These are phyloP conservation scores for Fragilaria radians DNA, from an alignment of 108 stramenopile genomes.

Conservation along the genomic window DNA sequence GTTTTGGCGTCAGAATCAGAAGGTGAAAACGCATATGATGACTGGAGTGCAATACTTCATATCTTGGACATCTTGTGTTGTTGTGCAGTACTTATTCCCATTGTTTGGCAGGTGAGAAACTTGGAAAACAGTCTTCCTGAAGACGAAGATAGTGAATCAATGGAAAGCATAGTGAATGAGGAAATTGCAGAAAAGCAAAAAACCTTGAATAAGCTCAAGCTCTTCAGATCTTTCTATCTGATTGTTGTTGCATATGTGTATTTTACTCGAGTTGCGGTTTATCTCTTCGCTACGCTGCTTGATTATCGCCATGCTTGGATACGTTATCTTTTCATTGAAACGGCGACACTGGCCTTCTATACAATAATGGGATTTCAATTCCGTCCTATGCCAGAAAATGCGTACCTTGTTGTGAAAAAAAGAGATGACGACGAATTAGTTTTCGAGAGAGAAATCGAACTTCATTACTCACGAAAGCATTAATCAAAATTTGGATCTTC, in stretches of 20 bases:
- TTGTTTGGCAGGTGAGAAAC: slow-evolving; percentile 90
- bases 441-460: slow-evolving; percentile 17
- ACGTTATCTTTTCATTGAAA: slow-evolving; percentile 74
- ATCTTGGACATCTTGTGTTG: slow-evolving; percentile 97
- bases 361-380: slow-evolving; percentile 82
- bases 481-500: too few species aligned
- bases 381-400: slow-evolving; percentile 75
- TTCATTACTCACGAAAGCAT: too few species aligned
- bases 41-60: slow-evolving; percentile 90
- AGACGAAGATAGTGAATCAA: slow-evolving; percentile 12
- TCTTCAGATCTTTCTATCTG: slow-evolving; percentile 93
- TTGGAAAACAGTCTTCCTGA: slow-evolving; percentile 63
- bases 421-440: slow-evolving; percentile 1
- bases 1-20: slow-evolving; percentile 82
- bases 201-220: slow-evolving; percentile 67
- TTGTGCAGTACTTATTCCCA: slow-evolving; percentile 92
- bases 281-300: slow-evolving; percentile 77
- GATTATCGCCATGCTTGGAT: slow-evolving; percentile 88
- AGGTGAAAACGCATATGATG: slow-evolving; percentile 70
- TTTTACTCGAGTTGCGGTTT: slow-evolving; percentile 92
- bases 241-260: slow-evolving; percentile 93
- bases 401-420: slow-evolving; percentile 42
- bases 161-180: slow-evolving; percentile 4
- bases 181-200: slow-evolving; percentile 24
- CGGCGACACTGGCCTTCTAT: slow-evolving; percentile 87